Base-by-base conservation (phyloP, 202 grass and related monocot species). In the Saccharum hybrid region DNA sequence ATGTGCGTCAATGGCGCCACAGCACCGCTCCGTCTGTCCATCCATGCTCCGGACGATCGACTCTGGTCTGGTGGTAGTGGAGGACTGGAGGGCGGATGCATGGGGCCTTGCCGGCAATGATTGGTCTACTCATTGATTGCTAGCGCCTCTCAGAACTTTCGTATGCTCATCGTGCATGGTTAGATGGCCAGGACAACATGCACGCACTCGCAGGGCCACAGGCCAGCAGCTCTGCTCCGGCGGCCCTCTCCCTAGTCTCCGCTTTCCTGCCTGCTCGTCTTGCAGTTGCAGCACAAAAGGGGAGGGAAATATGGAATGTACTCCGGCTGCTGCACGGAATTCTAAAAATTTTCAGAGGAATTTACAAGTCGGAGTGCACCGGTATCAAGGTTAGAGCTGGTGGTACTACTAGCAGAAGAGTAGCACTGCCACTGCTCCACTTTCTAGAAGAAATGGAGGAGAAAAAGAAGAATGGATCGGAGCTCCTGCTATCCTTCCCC, bases 111-210 rank as follows among this genome's bases (percentile, higher is more conserved):
- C 71, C 62, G 84, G 81, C 84, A 90, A 94, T 92, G 45, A 94
- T 94, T 94, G 92, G 77, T 40, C 75, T 87, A 94, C 88, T 94
- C 85, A 94, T 94, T 94, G 83, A 92, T 84, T 85, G 57, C 71
- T 72, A 77, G 82, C 81, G 62, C 60, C 70, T 71, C 68, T 92
- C 74, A 86, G 83, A 91, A 90, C 92, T 92, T 94, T 92, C 79
- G 69, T 71, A 21, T 60, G 56, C 80, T 86, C 78, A 92, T 94
- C 9, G 83, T 92, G 77, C 45, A 18, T 22, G 54, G 54, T 48
- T 15, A 13, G 70, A 66, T 34, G 68, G 68, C 74, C 78, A 69
- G 79, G 40, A 81, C 81, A 74, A 67, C 45, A 12, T n/a, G 28
- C 70, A 74, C 73, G 2, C 41, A 76, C 1, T 56, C 52, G 57